Evolutionary conservation across 352 stramenopile genomes (phyloP).

Genomic region (Pythium phragmiticola): DNA sequence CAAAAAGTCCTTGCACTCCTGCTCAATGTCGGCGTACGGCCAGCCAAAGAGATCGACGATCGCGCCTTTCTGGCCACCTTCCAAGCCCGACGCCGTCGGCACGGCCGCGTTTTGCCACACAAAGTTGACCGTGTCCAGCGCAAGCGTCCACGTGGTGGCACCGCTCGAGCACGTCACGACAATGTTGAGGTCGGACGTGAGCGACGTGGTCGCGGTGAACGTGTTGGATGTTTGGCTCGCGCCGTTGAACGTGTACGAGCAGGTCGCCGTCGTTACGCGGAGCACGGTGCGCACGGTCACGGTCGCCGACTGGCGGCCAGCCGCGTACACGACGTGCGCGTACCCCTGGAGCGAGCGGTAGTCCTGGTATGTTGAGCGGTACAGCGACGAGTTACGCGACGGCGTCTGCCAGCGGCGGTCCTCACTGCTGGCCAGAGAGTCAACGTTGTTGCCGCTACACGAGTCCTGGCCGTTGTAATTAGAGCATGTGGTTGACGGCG

Average conservation of each 20-base stretch:
- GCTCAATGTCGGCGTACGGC: conserved; percentile 61
- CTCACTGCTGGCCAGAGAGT: conserved; percentile 17
- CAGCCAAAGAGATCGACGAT: conserved; percentile 74
- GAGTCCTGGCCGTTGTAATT: conserved; percentile 17
- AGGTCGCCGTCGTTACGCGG: conserved; percentile 26
- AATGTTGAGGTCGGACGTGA: conserved; percentile 37
- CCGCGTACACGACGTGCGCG: conserved; percentile 41
- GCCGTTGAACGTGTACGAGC: conserved; percentile 44
- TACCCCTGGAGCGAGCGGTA: conserved; percentile 39
- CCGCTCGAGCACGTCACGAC: conserved; percentile 27
- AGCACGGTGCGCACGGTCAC: conserved; percentile 41
- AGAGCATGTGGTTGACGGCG: conserved; percentile 27
- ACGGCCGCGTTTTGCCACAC: conserved; percentile 51
- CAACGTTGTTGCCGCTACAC: conserved; percentile 1
- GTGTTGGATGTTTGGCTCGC: conserved; percentile 21
- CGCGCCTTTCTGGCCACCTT: conserved; percentile 51
- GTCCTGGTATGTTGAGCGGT: conserved; percentile 40
- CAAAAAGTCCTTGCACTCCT: conserved; percentile 59
- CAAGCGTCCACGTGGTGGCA: conserved; percentile 34
- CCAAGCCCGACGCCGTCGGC: conserved; percentile 31
- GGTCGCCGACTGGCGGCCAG: conserved; percentile 32
- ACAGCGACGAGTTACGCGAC: conserved; percentile 36
- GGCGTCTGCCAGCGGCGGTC: conserved; percentile 47
- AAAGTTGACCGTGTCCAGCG: conserved; percentile 64
- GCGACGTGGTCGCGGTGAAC: conserved; percentile 25